Base-by-base conservation (phyloP, 306 rosid species). In the Inga laurina region DNA sequence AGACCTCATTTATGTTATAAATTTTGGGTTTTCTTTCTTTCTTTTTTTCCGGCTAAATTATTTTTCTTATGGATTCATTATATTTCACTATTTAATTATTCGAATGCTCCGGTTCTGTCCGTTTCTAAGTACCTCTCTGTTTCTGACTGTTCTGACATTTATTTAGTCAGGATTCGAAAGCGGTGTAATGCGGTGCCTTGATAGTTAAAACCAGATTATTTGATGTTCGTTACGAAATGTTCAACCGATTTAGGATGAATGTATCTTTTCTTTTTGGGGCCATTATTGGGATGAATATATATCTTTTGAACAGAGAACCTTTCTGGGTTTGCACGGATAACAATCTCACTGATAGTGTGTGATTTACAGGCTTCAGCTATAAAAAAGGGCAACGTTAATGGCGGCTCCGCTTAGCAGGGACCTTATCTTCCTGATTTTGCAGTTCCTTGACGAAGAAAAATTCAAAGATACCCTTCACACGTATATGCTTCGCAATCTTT, bases 371-470 rank as follows among this genome's bases (percentile, higher is more conserved):
- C 62, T 71, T 62, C 69, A 46, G 83, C 39, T 62, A 75, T 78
- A 83, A 37, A 48, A 3, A 24, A 52, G 51, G 22, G 64, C 35
- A 27, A 13, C 30, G 37, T 35, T 45, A 49, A 89, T 87, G 73
- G 68, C 83, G 19, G 2, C 48, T 39, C 7, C 22, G 7, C 76
- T 82, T 2, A n/a, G 39, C 10, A 54, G 41, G 46, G 81, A 82
- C 48, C 71, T 82, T 6, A 76, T 76, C 71, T 75, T 76, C 61
- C 72, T 82, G 77, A 52, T 82, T 48, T 22, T 82, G 81, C 85
- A 82, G 81, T 76, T 51, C 48, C 81, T 82, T 19, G 76, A 76
- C 19, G 81, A 76, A 74, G 85, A 82, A 82, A 82, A 68, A 37
- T 68, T 51, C 41, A 67, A 45, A 43, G 76, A 67, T 16, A 82